phyloP scores from a whole-genome alignment of 1,139 yeast genomes.

The Pichia sp. region DNA sequence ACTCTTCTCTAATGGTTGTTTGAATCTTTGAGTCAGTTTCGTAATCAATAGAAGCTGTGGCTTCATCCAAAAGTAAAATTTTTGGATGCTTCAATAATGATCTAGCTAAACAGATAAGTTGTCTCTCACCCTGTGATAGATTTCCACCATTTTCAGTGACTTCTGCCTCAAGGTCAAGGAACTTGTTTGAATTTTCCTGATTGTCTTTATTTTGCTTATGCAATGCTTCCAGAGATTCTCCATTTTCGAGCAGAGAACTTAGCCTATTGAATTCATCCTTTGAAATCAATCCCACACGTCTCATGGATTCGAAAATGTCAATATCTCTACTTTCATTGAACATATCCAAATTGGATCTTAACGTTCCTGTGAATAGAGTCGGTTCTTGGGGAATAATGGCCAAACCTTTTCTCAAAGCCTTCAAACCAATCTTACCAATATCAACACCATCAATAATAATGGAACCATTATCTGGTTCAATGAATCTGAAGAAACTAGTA shows the following conservation, averaged over 20 bases:
- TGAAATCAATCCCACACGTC: conserved; percentile 66
- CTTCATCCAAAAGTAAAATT: conserved; percentile 86
- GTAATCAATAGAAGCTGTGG: conserved; percentile 94
- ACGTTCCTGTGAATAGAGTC: conserved; percentile 79
- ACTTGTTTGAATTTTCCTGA: conserved; percentile 71
- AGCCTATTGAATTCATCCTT: conserved; percentile 20
- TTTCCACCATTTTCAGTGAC: conserved; percentile 88
- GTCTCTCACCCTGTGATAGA: conserved; percentile 95
- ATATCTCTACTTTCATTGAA: conserved; percentile 65
- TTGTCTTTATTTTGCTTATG: background rate
- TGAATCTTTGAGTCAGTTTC: conserved; percentile 90
- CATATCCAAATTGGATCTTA: conserved; percentile 79
- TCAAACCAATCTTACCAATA: conserved; percentile 76
- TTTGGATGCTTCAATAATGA: conserved; percentile 83
- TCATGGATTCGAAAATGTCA: conserved; percentile 77
- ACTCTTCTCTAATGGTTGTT: conserved; percentile 84
- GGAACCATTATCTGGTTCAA: conserved; percentile 84
- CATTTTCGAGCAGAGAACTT: conserved; percentile 16
- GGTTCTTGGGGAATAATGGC: conserved; percentile 96
- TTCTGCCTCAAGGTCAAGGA: conserved; percentile 61
- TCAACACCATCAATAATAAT: conserved; percentile 85
- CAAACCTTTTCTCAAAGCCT: conserved; percentile 73
- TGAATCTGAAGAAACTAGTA: conserved; percentile 87
- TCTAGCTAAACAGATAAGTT: conserved; percentile 87
- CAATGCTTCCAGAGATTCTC: conserved; percentile 6